Evolutionary conservation across 257 asterid genomes (phyloP).

Genomic region (Petunia secreta): DNA sequence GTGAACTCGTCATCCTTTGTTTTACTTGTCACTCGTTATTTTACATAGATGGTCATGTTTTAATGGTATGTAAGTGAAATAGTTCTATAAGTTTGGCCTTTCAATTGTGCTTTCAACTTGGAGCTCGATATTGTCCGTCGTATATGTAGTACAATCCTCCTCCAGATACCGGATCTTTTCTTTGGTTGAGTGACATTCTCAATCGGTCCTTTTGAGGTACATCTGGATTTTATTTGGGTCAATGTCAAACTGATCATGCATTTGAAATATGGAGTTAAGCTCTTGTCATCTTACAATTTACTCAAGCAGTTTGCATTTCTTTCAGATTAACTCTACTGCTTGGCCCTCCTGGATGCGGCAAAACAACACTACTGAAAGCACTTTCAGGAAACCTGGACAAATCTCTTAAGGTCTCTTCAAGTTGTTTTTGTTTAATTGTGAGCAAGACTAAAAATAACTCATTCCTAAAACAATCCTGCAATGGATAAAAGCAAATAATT

Average conservation of each 20-base stretch:
- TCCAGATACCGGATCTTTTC: neutral
- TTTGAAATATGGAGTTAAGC: neutral
- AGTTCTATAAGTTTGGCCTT: neutral
- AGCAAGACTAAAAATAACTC: neutral
- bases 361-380: slow-evolving; percentile 72
- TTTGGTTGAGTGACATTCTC: neutral
- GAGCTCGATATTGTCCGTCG: too few relatives aligned
- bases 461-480: neutral
- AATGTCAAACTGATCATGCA: slow-evolving; percentile 1
- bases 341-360: slow-evolving; percentile 83
- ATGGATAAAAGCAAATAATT: neutral
- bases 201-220: slow-evolving; percentile 6
- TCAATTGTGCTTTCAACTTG: neutral
- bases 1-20: slow-evolving; percentile 17
- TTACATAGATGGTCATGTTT: neutral
- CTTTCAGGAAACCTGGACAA: slow-evolving; percentile 67
- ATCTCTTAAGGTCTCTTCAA: slow-evolving; percentile 53
- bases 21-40: neutral
- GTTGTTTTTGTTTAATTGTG: neutral
- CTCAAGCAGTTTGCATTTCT: slow-evolving; percentile 12
- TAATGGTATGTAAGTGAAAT: neutral
- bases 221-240: neutral
- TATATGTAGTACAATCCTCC: neutral
- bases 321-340: slow-evolving; percentile 68
- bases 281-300: neutral